Base-by-base conservation (phyloP, 768 basidiomycete species). In the Termitomyces eurrhizus region DNA sequence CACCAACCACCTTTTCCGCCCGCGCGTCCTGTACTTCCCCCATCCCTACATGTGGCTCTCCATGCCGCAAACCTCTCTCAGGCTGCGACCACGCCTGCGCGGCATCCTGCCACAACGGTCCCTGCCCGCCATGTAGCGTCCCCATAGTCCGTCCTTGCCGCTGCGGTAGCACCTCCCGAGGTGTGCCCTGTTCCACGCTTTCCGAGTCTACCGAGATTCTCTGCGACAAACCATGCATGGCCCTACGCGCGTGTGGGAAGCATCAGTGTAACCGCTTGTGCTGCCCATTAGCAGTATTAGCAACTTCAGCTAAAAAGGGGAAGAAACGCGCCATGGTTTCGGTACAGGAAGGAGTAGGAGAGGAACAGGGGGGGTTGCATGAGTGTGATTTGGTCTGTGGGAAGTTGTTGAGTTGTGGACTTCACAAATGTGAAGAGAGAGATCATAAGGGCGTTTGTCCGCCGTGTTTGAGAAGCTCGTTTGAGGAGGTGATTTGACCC, bases 401-500 rank as follows among this genome's bases (percentile, higher is more conserved):
- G 14, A 91, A 88, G 69, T 66, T 79, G 65, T 77, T 95, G 32
- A 74, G 72, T 52, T 93, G 93, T 64, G 92, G 92, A 0, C 83
- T 88, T 52, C 93, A 95, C 69, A 76, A 72, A 6, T 99, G 96
- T 69, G 86, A 89, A 61, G 80, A 81, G 67, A 77, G 79, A 44
- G 96, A 98, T 69, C 96, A 99, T 72, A 83, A 78, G 60, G 93
- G 93, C 0, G 73, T 81, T 0, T 99, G 97, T 70, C 86, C 83
- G 0, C 81, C 87, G 24, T 99, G 97, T 73, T 76, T 96, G 54
- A 82, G 87, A 70, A 93, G 93, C 49, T 88, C 89, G 1, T 99
- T 95, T 66, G 95, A 98, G 45, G 97, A 99, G 85, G 88, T 89
- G 63, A 35, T 82, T 69, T 16, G 26, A 48, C 45, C 18, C 35